Base-by-base conservation (phyloP, 1,284 basidiomycete species). In the Cutaneotrichosporon daszewskae region DNA sequence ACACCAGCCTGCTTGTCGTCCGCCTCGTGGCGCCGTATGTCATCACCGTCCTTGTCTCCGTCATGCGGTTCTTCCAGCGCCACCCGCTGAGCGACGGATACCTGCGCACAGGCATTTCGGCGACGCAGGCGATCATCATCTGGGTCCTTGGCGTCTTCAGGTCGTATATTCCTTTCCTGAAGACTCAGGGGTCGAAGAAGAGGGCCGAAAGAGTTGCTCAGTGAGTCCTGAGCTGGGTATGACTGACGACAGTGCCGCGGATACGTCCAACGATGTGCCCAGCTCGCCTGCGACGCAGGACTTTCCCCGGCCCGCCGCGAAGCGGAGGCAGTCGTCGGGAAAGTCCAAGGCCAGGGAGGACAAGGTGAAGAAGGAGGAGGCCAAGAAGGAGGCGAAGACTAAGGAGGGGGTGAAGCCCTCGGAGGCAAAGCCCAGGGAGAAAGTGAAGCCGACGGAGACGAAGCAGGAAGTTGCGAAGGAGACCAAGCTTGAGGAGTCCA, bases 31-130 rank as follows among this genome's bases (percentile, higher is more conserved):
- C 43, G 13, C 41, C 43, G n/a, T 32, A 57, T 37, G n/a, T 60
- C 36, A 37, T 58, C n/a, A 28, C 53, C 26, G 12, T 47, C 31
- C 22, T 57, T 32, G 54, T 59, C 34, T 40, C 41, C 11, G 20
- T 60, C 20, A 28, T 47, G 25, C 34, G 38, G 18, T 65, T 65
- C 52, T 54, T 57, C 53, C 35, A 58, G 28, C 50, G 53, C 16
- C 57, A 63, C 51, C 52, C 60, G 16, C 43, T 52, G 29, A 31
- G 31, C 23, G 52, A 64, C n/a, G 49, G 55, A 16, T 13, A 47
- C 22, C 14, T 59, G 27, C 19, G 38, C 2, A 23, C 54, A 16
- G 24, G 37, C 40, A 29, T 59, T 13, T 51, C 59, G 2, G 60
- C 58, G 0, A 32, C 59, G 20, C 38, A 40, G 24, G 64, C 60